Evolutionary conservation across 495 filamentous ascomycete species (phyloP).

Genomic region (Peziza echinospora): DNA sequence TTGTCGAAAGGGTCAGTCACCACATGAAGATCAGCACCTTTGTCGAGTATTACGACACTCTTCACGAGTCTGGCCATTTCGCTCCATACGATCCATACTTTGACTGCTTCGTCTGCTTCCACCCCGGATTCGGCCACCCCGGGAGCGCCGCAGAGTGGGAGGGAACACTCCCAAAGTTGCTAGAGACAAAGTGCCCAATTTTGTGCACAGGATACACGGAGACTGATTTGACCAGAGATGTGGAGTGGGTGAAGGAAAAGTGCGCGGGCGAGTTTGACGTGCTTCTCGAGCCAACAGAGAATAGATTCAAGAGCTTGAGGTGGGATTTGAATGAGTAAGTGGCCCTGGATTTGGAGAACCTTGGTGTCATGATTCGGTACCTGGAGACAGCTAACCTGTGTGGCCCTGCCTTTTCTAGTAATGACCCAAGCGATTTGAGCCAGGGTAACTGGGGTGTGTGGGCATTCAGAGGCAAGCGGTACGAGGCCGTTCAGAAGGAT

Average conservation of each 20-base stretch:
- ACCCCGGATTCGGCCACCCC: slow-evolving; percentile 86
- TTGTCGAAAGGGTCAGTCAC: slow-evolving; percentile 66
- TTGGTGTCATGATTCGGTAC: background rate
- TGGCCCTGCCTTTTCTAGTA: slow-evolving; percentile 7
- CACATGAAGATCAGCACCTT: slow-evolving; percentile 90
- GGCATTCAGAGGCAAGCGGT: slow-evolving; percentile 95
- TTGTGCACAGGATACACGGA: slow-evolving; percentile 90
- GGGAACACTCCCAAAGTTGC: slow-evolving; percentile 63
- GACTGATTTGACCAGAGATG: slow-evolving; percentile 79
- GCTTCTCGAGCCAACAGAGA: slow-evolving; percentile 78
- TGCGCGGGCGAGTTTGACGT: slow-evolving; percentile 78
- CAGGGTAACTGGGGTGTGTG: slow-evolving; percentile 93
- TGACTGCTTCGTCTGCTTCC: slow-evolving; percentile 87
- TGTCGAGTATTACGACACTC: slow-evolving; percentile 93
- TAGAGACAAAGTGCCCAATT: slow-evolving; percentile 89
- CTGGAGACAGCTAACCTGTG: background rate
- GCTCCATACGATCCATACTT: slow-evolving; percentile 93
- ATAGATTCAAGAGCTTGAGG: slow-evolving; percentile 75
- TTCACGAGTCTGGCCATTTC: slow-evolving; percentile 75
- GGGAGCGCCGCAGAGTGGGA: slow-evolving; percentile 83
- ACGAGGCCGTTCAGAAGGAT: slow-evolving; percentile 18
- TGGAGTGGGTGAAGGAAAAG: slow-evolving; percentile 66
- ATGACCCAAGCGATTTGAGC: slow-evolving; percentile 83
- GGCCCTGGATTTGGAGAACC: background rate
- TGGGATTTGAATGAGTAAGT: slow-evolving; percentile 81